Base-by-base conservation (phyloP, 1,284 basidiomycete species). In the Boletus semigastroideus region DNA sequence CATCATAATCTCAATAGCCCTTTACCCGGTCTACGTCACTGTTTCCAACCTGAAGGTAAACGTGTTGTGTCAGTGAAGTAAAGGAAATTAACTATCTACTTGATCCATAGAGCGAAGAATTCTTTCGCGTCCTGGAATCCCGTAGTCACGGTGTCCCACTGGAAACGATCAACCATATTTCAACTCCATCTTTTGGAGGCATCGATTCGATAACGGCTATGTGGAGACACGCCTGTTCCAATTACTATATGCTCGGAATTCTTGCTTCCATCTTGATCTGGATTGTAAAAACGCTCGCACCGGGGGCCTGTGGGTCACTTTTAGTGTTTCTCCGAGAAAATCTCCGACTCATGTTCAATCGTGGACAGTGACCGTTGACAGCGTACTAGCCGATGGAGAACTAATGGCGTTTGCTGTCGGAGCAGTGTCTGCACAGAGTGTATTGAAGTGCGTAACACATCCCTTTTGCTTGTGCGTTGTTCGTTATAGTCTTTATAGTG, bases 1-100 rank as follows among this genome's bases (percentile, higher is more conserved):
- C 34, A 52, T 69, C 33, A 31, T 69, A 16, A 53, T 66, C 25
- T 63, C 55, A 20, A 62, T 66, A 30, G 63, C 63, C 0, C 63
- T 69, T 19, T 60, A 51, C 38, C 64, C 64, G 7, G 22, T 66
- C 19, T 53, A 52, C 13, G 42, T 22, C 5, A 22, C 22, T 22
- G n/a, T 66, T 41, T 55, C 61, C 8, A 53, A 41, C 28, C 25
- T 66, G 25, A 65, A 55, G 54, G 64, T 56, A 38, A 40, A 56
- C 17, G 5, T 28, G 2, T 13, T 5, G 14, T 44, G n/a, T 42
- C 2, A 11, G 7, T 22, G 14, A 33, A 7, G 3, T 22, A 14
- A 33, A 9, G 3, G 7, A 13, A n/a, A 17, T 44, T n/a, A 6
- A 34, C 52, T 14, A 45, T 51, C 5, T 27, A 27, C 12, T 31